phyloP scores from a whole-genome alignment of 345 rosid species.

The Cardamine chenopodiifolia region DNA sequence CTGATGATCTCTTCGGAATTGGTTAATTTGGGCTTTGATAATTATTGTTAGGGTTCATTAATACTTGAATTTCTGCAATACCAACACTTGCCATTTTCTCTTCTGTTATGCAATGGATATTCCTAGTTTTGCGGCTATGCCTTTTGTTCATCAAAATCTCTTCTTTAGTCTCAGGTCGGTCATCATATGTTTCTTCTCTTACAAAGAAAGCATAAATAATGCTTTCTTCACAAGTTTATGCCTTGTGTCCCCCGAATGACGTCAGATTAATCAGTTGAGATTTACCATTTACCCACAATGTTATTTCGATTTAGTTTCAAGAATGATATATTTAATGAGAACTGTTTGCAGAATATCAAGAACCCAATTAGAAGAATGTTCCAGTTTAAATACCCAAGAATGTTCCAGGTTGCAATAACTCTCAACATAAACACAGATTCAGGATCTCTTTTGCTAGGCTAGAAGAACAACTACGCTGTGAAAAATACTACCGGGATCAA shows the following conservation, averaged over 20 bases:
- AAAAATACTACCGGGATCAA: neutral
- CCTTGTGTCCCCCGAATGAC: constrained; percentile 1
- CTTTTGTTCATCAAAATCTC: constrained; percentile 31
- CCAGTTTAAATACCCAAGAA: neutral
- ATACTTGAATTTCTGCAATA: neutral
- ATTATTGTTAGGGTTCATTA: constrained; percentile 25
- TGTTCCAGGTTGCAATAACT: constrained; percentile 7
- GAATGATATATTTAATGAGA: neutral
- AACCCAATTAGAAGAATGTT: constrained; percentile 4
- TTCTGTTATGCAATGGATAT: constrained; percentile 43
- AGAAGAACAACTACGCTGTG: constrained; percentile 26
- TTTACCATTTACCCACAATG: neutral
- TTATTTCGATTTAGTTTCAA: neutral
- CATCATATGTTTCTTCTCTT: constrained; percentile 38
- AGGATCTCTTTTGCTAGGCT: constrained; percentile 14
- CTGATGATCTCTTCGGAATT: constrained; percentile 12
- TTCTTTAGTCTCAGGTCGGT: constrained; percentile 45
- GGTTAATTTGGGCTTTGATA: constrained; percentile 13
- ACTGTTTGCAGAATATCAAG: neutral
- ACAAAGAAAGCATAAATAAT: constrained; percentile 40
- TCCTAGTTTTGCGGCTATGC: constrained; percentile 44
- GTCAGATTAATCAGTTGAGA: constrained; percentile 9
- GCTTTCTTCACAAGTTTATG: constrained; percentile 36
- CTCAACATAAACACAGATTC: constrained; percentile 20
- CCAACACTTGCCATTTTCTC: constrained; percentile 21